phyloP scores from a whole-genome alignment of 306 rosid genomes.

The Carpinus fangiana region DNA sequence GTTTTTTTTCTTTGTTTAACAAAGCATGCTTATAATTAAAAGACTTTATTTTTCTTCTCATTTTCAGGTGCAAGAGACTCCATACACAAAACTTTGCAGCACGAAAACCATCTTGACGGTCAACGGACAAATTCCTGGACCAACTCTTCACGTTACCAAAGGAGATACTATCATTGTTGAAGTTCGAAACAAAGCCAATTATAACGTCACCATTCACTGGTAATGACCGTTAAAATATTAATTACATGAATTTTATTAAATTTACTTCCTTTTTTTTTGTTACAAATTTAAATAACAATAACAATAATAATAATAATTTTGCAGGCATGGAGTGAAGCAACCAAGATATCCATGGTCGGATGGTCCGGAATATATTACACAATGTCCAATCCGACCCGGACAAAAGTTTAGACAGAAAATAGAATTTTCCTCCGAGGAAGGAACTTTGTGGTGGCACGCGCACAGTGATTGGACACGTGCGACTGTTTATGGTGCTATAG shows the following conservation, averaged over 20 bases:
- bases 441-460: conserved; percentile 73
- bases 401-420: conserved; percentile 39
- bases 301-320: background rate
- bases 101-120: conserved; percentile 58
- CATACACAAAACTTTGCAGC: conserved; percentile 52
- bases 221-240: background rate
- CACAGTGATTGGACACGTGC: conserved; percentile 56
- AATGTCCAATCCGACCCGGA: conserved; percentile 53
- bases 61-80: conserved; percentile 48
- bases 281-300: background rate
- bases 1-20: too few relatives aligned
- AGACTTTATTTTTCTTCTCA: too few relatives aligned
- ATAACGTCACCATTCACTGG: conserved; percentile 67
- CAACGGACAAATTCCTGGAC: conserved; percentile 65
- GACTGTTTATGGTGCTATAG: conserved; percentile 62
- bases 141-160: conserved; percentile 37
- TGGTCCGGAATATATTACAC: conserved; percentile 61
- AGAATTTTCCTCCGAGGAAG: conserved; percentile 49
- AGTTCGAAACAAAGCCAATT: conserved; percentile 48
- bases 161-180: conserved; percentile 58
- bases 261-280: background rate
- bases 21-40: too few relatives aligned
- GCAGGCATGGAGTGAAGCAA: conserved; percentile 64
- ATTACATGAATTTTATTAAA: too few relatives aligned
- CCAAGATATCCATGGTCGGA: conserved; percentile 66